These are phyloP conservation scores for Boletales sp. DNA, from an alignment of 768 basidiomycete species.

Conservation along the genomic window DNA sequence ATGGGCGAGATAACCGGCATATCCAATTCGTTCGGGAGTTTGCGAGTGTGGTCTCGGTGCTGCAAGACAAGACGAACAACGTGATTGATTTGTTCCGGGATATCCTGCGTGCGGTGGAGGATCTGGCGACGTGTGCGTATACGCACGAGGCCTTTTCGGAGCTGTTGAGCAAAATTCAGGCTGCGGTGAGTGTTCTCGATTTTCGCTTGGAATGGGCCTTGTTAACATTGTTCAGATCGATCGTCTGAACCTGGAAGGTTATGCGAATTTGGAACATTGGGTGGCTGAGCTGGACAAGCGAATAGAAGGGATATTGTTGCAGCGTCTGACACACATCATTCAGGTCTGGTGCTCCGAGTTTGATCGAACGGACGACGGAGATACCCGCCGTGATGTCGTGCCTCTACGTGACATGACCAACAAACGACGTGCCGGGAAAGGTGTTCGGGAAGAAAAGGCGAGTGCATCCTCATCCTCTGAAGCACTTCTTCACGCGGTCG, in stretches of 20 bases:
- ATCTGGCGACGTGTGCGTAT: conserved; percentile 84
- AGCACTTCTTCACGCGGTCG: neutral
- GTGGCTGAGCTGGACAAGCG: conserved; percentile 78
- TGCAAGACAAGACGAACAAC: conserved; percentile 96
- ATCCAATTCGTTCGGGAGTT: conserved; percentile 95
- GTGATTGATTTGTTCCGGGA: conserved; percentile 91
- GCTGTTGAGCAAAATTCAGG: conserved; percentile 75
- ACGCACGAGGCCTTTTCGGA: conserved; percentile 78
- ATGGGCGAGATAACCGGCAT: conserved; percentile 82
- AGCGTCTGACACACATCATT: conserved; percentile 72
- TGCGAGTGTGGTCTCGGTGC: conserved; percentile 84
- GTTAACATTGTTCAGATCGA: conserved; percentile 61
- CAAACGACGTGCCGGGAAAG: conserved; percentile 69
- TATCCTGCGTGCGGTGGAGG: conserved; percentile 79
- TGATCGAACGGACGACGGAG: conserved; percentile 67
- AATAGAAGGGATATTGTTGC: conserved; percentile 78
- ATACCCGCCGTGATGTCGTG: conserved; percentile 51
- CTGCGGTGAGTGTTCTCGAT: conserved; percentile 53
- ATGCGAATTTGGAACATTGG: conserved; percentile 91
- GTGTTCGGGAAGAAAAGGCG: conserved; percentile 78
- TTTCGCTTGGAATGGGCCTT: neutral
- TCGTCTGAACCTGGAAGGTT: conserved; percentile 92
- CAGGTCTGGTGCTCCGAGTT: conserved; percentile 90
- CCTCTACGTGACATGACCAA: conserved; percentile 52
- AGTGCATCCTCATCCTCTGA: conserved; percentile 3